phyloP scores from a whole-genome alignment of 108 stramenopile genomes.

The Nitzschia palea region DNA sequence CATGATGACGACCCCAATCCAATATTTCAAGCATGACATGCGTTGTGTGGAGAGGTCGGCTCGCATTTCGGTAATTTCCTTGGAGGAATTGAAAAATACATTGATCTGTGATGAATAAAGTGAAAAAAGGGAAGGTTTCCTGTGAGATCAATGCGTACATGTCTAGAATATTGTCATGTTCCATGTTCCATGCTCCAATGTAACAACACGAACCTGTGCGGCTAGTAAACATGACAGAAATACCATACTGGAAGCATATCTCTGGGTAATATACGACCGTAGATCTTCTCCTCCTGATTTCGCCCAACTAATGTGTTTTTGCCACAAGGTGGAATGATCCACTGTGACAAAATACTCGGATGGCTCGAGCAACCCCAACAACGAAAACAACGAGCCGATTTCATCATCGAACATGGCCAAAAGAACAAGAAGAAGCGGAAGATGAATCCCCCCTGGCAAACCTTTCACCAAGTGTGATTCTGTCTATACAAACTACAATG shows the following conservation, averaged over 20 bases:
- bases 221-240: constrained; percentile 43
- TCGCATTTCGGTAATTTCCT: constrained; percentile 30
- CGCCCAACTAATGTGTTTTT: constrained; percentile 20
- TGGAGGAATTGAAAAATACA: constrained; percentile 37
- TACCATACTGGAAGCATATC: constrained; percentile 46
- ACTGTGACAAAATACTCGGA: constrained; percentile 25
- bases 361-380: constrained; percentile 5
- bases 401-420: constrained; percentile 4
- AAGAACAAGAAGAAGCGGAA: too few relatives aligned
- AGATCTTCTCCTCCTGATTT: constrained; percentile 27
- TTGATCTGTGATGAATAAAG: constrained; percentile 16
- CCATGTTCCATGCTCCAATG: too few relatives aligned
- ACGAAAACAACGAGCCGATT: neutral
- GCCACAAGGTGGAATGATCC: constrained; percentile 21
- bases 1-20: constrained; percentile 44
- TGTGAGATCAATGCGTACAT: too few relatives aligned
- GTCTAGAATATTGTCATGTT: too few relatives aligned
- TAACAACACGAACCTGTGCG: constrained; percentile 24
- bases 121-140: too few relatives aligned
- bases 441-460: too few relatives aligned
- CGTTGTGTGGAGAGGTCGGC: neutral
- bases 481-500: too few relatives aligned
- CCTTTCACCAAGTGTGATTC: too few relatives aligned
- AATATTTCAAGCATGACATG: constrained; percentile 19
- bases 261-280: constrained; percentile 22